Percentiles rank a stretch among this genome's conserved stretches.
Conservation (phyloP, 441 rosid genomes). For the Flueggea neowawraea region DNA sequence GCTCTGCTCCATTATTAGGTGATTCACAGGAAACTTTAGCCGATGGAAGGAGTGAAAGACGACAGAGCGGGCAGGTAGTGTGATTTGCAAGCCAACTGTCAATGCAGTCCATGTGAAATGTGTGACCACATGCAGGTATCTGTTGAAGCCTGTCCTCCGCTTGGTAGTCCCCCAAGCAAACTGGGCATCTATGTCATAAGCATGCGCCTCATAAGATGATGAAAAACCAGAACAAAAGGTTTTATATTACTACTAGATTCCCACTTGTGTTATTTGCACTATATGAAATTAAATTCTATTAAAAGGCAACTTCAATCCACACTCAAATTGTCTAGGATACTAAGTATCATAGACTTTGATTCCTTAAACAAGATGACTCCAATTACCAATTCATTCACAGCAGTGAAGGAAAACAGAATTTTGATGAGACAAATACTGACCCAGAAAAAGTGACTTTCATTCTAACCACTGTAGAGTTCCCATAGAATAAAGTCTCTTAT, state of each 20-base stretch:
- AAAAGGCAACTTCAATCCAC: no score
- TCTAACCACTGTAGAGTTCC: no score
- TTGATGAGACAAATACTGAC: no score
- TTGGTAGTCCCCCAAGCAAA: conserved; percentile 82
- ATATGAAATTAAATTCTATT: no score
- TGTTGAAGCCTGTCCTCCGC: conserved; percentile 85
- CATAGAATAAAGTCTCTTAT: no score
- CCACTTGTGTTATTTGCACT: not conserved
- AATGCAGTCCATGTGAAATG: conserved; percentile 92
- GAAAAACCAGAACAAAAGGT: not conserved
- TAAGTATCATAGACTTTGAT: no score
- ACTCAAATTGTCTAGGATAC: no score
- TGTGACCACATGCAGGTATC: conserved; percentile 78
- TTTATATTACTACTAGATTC: not conserved
- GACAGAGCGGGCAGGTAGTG: conserved; percentile 87
- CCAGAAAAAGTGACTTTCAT: no score
- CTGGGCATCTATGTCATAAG: conserved; percentile 62
- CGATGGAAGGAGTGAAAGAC: conserved; percentile 57
- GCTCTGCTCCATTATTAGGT: conserved; percentile 22
- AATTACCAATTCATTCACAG: no score
- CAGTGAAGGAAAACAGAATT: no score
- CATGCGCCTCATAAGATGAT: conserved; percentile 1
- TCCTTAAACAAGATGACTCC: no score
- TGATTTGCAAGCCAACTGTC: conserved; percentile 85
- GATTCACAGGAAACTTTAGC: conserved; percentile 27